Evolutionary conservation across 2,329 filamentous ascomycete genomes (phyloP).

Genomic region (Colletotrichum scovillei): DNA sequence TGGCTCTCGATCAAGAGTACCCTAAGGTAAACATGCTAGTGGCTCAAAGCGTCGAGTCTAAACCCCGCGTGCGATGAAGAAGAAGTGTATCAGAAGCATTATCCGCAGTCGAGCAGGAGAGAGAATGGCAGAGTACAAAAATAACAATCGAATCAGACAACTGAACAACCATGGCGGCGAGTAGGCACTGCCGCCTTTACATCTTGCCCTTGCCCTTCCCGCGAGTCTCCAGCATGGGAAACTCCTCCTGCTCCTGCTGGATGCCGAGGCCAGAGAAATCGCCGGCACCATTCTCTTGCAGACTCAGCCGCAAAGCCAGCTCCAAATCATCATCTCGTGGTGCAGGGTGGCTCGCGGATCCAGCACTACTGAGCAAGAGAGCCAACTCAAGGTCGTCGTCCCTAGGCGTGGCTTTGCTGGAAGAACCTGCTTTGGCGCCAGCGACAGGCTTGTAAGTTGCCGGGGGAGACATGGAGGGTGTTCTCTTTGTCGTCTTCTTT

Average conservation of each 20-base stretch:
- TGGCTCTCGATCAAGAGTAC: background rate
- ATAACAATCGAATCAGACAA: background rate
- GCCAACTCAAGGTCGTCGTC: conserved; percentile 72
- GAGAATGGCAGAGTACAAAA: background rate
- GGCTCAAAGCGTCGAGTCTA: background rate
- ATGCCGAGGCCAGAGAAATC: conserved; percentile 46
- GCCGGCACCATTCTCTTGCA: conserved; percentile 14
- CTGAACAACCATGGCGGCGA: conserved; percentile 20
- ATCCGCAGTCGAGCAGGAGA: conserved; percentile 5
- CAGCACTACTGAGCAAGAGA: conserved; percentile 61
- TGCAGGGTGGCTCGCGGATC: conserved; percentile 63
- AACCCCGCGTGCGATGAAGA: background rate
- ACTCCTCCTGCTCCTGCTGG: conserved; percentile 47
- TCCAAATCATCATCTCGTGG: conserved; percentile 67
- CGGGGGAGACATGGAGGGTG: conserved; percentile 48
- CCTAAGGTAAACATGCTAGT: background rate
- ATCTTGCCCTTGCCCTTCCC: conserved; percentile 58
- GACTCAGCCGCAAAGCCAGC: conserved; percentile 67
- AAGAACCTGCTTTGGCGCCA: conserved; percentile 11
- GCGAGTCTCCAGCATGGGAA: conserved; percentile 51
- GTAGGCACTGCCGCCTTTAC: conserved; percentile 1
- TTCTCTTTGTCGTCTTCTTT: conserved; percentile 52
- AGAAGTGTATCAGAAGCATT: background rate
- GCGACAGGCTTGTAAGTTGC: conserved; percentile 47
- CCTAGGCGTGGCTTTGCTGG: conserved; percentile 36